Conservation (phyloP, 2,329 filamentous ascomycete genomes). For the Ascochyta pisi region DNA sequence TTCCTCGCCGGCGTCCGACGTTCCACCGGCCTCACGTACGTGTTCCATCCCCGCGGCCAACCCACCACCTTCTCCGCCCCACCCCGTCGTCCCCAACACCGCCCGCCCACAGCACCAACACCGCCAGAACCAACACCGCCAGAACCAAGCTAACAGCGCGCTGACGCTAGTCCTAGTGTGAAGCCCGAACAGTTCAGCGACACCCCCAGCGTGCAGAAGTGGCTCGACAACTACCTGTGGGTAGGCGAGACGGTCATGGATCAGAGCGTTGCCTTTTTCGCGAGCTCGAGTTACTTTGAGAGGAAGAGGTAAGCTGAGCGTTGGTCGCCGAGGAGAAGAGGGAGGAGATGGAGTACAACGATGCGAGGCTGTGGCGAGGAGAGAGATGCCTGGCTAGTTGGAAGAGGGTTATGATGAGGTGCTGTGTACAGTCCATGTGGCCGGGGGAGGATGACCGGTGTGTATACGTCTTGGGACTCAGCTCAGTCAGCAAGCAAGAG, state of each 20-base stretch:
- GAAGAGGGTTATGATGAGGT: not conserved
- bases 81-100: slow-evolving; percentile 38
- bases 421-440: not conserved
- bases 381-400: not conserved
- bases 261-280: slow-evolving; percentile 89
- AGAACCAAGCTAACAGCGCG: slow-evolving; percentile 38
- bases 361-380: not conserved
- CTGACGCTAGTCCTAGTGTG: slow-evolving; percentile 72
- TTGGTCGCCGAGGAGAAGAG: not conserved
- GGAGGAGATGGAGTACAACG: not conserved
- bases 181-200: slow-evolving; percentile 85
- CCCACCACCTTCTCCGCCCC: slow-evolving; percentile 51
- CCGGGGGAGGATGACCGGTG: too few species aligned
- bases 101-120: not conserved
- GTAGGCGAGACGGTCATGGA: slow-evolving; percentile 99
- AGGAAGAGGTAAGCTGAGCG: slow-evolving; percentile 65
- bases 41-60: slow-evolving; percentile 18
- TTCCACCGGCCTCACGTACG: slow-evolving; percentile 97
- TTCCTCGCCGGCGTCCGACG: slow-evolving; percentile 97
- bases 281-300: slow-evolving; percentile 89
- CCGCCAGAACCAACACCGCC: slow-evolving; percentile 22
- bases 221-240: slow-evolving; percentile 92
- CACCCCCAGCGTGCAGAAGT: slow-evolving; percentile 81
- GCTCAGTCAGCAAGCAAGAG: slow-evolving; percentile 14
- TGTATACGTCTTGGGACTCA: not conserved